Conservation (phyloP, 768 basidiomycete genomes). For the Sarcodon aspratus region DNA sequence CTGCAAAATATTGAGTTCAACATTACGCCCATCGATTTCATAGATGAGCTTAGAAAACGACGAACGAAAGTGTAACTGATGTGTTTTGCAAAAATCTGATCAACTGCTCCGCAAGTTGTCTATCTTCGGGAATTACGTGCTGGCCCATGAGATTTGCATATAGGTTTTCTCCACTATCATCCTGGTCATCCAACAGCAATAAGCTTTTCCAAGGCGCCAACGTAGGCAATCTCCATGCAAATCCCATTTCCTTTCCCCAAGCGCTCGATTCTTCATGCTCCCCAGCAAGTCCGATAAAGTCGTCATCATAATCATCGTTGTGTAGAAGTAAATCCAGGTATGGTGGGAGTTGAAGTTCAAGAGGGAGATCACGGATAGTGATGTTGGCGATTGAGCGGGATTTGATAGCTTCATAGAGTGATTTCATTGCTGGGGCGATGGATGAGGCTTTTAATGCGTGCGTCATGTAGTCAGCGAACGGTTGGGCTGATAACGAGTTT, state of each 20-base stretch:
- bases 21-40: neutral
- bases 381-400: constrained; percentile 67
- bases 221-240: constrained; percentile 63
- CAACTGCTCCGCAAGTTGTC: constrained; percentile 56
- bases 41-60: constrained; percentile 5
- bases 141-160: constrained; percentile 49
- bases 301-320: constrained; percentile 38
- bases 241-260: constrained; percentile 61
- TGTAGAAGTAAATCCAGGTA: constrained; percentile 64
- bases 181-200: constrained; percentile 53
- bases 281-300: constrained; percentile 36
- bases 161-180: constrained; percentile 36
- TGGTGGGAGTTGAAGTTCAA: constrained; percentile 84
- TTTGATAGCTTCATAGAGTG: constrained; percentile 71
- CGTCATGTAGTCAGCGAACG: constrained; percentile 42
- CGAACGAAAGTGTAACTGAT: constrained; percentile 68
- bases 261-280: constrained; percentile 27
- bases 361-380: constrained; percentile 63
- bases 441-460: constrained; percentile 57
- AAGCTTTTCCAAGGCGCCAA: constrained; percentile 91
- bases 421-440: constrained; percentile 70
- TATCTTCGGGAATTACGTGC: constrained; percentile 46
- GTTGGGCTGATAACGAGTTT: constrained; percentile 30
- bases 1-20: constrained; percentile 21
- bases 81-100: constrained; percentile 67